Base-by-base conservation (phyloP, 2,329 filamentous ascomycete species). In the Ophiostoma fasciatum region DNA sequence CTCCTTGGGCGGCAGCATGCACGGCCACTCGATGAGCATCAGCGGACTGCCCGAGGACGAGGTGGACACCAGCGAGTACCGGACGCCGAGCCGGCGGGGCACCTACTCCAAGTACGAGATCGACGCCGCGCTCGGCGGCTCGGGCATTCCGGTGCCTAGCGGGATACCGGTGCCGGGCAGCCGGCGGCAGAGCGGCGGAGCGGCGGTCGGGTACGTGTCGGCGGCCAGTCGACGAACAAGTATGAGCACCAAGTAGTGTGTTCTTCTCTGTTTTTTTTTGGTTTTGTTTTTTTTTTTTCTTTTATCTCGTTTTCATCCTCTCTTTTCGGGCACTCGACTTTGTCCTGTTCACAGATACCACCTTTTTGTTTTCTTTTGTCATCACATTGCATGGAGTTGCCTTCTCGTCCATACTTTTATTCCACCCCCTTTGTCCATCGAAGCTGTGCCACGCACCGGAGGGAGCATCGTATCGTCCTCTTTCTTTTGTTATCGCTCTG, bases 1-100 rank as follows among this genome's bases (percentile, higher is more conserved):
- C 33, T 84, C 80, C 12, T 62, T 87, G 45, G 72, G 73, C 38
- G 71, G 78, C 37, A 74, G 71, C 42, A 58, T 68, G 10, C 69
- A 76, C 44, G 63, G 67, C 4, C 66, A 73, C 45, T 69, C 69
- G 11, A 57, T 66, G 34, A 76, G 69, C 49, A 62, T 76, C 50
- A 69, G 66, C 45, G 60, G 70, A 11, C 62, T 63, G 25, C 66
- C 68, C 27, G 67, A 71, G 38, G 59, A 60, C 35, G 61, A 65
- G 38, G 53, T 59, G 20, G 59, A 62, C 41, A 55, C 58, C 20
- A 45, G 38, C 27, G 59, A 61, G 13, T 48, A 57, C 20, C 59
- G 61, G 20, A 72, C 66, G n/a, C 67, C 70, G 2, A 73, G 66
- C 48, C 61, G 70, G 31, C 58, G 67, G 15, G 64, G 66, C 7